Percentiles rank a stretch among this genome's conserved stretches.
Conservation (phyloP, 768 basidiomycete genomes). For the Auricularia cornea region DNA sequence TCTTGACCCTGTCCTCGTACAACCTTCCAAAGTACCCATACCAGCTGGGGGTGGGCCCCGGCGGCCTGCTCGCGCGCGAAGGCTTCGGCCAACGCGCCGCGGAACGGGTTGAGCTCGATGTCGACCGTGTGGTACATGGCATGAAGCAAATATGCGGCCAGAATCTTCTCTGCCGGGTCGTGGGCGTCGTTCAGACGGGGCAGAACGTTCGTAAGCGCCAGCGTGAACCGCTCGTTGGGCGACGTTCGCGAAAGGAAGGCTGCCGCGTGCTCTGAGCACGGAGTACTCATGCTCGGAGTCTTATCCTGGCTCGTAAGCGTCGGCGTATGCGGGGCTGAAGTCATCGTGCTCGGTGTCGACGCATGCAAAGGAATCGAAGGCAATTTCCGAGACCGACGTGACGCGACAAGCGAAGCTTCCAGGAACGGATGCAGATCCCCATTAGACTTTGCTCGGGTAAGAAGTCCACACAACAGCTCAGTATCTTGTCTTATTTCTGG, state of each 20-base stretch:
- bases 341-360: too few species aligned
- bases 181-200: not conserved
- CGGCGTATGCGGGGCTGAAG: too few species aligned
- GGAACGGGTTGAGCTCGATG: not conserved
- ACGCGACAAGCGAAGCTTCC: too few species aligned
- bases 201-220: not conserved
- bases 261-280: too few species aligned
- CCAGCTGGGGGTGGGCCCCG: not conserved
- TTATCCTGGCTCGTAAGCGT: too few species aligned
- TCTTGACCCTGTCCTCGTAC: not conserved
- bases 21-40: not conserved
- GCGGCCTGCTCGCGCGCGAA: not conserved
- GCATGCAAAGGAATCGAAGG: too few species aligned
- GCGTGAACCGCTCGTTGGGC: not conserved
- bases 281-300: too few species aligned
- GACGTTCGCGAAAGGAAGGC: not conserved
- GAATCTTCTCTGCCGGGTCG: not conserved
- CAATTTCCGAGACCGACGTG: too few species aligned
- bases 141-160: not conserved
- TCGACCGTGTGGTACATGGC: not conserved
- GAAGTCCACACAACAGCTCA: too few species aligned
- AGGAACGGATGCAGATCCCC: too few species aligned
- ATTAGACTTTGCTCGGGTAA: too few species aligned
- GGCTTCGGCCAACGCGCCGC: not conserved
- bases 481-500: too few species aligned